phyloP scores from a whole-genome alignment of 75 land plant species.

The Picea glauca region DNA sequence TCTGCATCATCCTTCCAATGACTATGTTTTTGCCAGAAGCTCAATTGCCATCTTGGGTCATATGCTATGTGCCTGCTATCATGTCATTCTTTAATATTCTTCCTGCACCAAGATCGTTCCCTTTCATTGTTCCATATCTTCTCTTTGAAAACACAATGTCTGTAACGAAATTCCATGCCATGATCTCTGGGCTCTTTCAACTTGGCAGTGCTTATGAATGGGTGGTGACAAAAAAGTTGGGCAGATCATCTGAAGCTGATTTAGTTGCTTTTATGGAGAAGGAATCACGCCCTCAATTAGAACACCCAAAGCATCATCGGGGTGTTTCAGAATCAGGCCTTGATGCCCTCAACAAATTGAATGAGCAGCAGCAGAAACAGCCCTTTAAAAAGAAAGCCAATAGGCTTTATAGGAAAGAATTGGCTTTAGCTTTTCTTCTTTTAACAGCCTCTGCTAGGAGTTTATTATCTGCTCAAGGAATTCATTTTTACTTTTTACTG shows the following conservation, averaged over 20 bases:
- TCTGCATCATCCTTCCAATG: too few species aligned
- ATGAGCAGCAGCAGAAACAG: background rate
- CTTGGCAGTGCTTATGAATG: slow-evolving; percentile 83
- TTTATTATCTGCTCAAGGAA: slow-evolving; percentile 73
- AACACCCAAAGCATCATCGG: slow-evolving; percentile 20
- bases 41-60: too few species aligned
- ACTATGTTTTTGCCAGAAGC: too few species aligned
- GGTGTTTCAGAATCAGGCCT: slow-evolving; percentile 49
- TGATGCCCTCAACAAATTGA: slow-evolving; percentile 24
- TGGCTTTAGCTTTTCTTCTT: slow-evolving; percentile 69
- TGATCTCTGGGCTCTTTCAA: slow-evolving; percentile 88
- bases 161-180: slow-evolving; percentile 88
- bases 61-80: too few species aligned
- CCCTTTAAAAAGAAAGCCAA: slow-evolving; percentile 53
- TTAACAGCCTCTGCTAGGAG: slow-evolving; percentile 77
- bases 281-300: slow-evolving; percentile 20
- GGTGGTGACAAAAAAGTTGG: slow-evolving; percentile 92
- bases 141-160: slow-evolving; percentile 95
- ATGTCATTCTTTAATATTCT: too few species aligned
- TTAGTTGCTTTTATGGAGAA: slow-evolving; percentile 35
- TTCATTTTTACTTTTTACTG: slow-evolving; percentile 89
- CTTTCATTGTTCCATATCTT: slow-evolving; percentile 79
- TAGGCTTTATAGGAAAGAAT: slow-evolving; percentile 68
- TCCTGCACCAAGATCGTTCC: too few species aligned
- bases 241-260: slow-evolving; percentile 82